A percentile compares a stretch with the other conserved stretches of the same genome.
These are phyloP conservation scores for Trichophyton equinum DNA, from an alignment of 2,329 filamentous ascomycete species.

Conservation along the genomic window DNA sequence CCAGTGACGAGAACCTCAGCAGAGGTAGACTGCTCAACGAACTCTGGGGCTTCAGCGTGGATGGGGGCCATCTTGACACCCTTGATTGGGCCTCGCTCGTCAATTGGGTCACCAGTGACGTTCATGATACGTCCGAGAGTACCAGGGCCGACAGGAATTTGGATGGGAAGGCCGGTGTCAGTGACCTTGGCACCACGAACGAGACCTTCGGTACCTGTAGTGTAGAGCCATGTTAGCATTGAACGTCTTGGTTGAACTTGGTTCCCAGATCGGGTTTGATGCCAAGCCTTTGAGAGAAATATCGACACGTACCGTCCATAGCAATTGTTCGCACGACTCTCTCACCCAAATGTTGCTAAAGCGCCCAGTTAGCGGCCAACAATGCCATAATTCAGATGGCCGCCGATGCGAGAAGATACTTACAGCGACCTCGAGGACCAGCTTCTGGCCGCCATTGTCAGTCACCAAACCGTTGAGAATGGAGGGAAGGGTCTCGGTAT, in stretches of 20 bases:
- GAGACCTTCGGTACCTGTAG: slow-evolving; percentile 92
- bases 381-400: slow-evolving; percentile 50
- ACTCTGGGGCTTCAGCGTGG: slow-evolving; percentile 84
- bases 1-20: slow-evolving; percentile 96
- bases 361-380: neutral
- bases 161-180: slow-evolving; percentile 92
- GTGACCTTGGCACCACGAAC: slow-evolving; percentile 73
- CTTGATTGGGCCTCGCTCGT: slow-evolving; percentile 98
- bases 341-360: slow-evolving; percentile 97
- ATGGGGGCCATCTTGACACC: slow-evolving; percentile 75
- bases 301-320: slow-evolving; percentile 74
- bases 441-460: slow-evolving; percentile 82
- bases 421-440: slow-evolving; percentile 95
- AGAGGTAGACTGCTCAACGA: slow-evolving; percentile 88
- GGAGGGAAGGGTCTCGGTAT: slow-evolving; percentile 77
- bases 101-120: slow-evolving; percentile 99
- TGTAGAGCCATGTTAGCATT: slow-evolving; percentile 2
- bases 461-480: slow-evolving; percentile 97
- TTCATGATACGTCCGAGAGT: slow-evolving; percentile 99
- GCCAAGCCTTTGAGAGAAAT: slow-evolving; percentile 2
- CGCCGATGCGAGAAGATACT: slow-evolving; percentile 37
- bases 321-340: slow-evolving; percentile 99
- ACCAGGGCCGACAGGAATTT: slow-evolving; percentile 82
- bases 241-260: slow-evolving; percentile 12
- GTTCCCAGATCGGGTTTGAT: slow-evolving; percentile 1